Conservation (phyloP, 2,329 filamentous ascomycete genomes). For the Juglanconis oblonga region DNA sequence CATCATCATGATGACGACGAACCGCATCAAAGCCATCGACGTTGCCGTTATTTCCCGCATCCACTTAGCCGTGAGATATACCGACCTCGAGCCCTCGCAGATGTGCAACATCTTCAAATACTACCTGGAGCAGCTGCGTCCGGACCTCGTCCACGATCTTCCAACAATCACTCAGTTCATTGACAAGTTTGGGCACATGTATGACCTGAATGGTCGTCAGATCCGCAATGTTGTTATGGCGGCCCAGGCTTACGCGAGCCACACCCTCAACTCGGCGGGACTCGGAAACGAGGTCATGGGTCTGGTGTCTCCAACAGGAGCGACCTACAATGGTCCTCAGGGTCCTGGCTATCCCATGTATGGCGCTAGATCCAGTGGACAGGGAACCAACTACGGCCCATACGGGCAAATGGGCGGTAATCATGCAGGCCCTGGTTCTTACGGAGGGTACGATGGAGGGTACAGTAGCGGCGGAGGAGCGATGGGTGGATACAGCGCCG, state of each 20-base stretch:
- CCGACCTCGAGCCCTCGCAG: constrained; percentile 14
- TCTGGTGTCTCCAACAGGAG: neutral
- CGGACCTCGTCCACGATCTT: constrained; percentile 6
- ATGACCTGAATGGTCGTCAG: constrained; percentile 4
- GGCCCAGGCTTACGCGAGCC: constrained; percentile 9
- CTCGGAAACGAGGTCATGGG: neutral
- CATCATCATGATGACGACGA: constrained; percentile 22
- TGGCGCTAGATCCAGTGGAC: neutral
- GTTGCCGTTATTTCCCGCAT: constrained; percentile 23
- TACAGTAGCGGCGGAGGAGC: neutral
- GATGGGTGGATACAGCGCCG: neutral
- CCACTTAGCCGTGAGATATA: constrained; percentile 23
- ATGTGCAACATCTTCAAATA: constrained; percentile 19
- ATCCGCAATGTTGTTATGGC: constrained; percentile 9
- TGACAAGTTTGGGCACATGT: neutral
- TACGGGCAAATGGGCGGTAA: neutral
- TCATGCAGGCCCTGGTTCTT: neutral
- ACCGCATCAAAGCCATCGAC: constrained; percentile 24
- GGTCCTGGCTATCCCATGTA: neutral
- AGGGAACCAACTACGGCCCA: neutral
- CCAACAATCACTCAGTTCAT: neutral
- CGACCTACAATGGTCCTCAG: neutral
- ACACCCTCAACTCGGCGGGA: neutral
- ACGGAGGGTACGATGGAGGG: neutral
- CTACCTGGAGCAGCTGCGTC: constrained; percentile 19